phyloP scores from a whole-genome alignment of 148 eudicot genomes.

The Rhododendron kiyosumense region DNA sequence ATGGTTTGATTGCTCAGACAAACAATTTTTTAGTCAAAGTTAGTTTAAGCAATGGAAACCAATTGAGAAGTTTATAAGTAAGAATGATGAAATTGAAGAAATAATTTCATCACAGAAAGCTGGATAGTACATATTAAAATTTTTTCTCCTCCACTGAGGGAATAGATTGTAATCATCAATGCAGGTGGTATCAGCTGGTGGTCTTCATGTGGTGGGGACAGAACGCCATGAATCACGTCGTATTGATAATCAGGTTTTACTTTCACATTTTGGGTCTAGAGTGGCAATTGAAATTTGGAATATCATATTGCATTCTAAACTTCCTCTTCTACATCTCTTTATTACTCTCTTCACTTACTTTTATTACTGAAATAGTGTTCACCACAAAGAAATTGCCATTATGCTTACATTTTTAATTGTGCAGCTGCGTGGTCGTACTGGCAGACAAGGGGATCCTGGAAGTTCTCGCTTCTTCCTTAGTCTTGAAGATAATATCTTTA shows the following conservation, averaged over 20 bases:
- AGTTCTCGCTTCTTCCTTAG: slow-evolving; percentile 98
- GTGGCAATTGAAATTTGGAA: background rate
- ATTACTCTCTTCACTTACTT: background rate
- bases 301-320: background rate
- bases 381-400: background rate
- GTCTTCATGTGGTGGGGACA: slow-evolving; percentile 95
- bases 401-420: slow-evolving; percentile 10
- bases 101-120: background rate
- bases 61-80: background rate
- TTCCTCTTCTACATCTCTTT: background rate
- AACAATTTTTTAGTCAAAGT: background rate
- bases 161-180: background rate
- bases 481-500: slow-evolving; percentile 97
- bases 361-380: background rate
- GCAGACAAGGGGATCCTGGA: slow-evolving; percentile 99
- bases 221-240: slow-evolving; percentile 99
- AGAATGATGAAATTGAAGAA: slow-evolving; percentile 1
- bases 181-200: slow-evolving; percentile 92
- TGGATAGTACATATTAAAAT: background rate
- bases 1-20: background rate
- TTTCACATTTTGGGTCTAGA: background rate
- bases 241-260: slow-evolving; percentile 89
- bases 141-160: background rate
- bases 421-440: slow-evolving; percentile 98
- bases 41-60: background rate